Evolutionary conservation across 257 asterid genomes (phyloP).

Genomic region (Scutellaria baicalensis): DNA sequence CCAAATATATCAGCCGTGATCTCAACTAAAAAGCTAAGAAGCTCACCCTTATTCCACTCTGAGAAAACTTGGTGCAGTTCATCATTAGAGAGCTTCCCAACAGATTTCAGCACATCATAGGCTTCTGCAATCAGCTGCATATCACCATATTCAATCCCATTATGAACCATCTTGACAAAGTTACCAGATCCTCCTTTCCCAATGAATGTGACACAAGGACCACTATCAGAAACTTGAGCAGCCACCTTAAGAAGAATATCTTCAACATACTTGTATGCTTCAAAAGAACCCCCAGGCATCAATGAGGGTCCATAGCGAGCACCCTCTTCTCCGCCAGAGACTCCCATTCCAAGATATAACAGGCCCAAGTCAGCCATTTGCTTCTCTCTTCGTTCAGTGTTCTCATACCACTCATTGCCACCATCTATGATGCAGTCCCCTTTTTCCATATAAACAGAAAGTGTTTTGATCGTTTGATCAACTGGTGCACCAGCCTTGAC

Average conservation of each 20-base stretch:
- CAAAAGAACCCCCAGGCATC: conserved; percentile 75
- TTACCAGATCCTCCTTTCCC: conserved; percentile 74
- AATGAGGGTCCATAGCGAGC: conserved; percentile 67
- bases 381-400: conserved; percentile 69
- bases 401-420: conserved; percentile 79
- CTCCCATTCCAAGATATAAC: conserved; percentile 75
- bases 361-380: conserved; percentile 41
- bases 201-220: conserved; percentile 66
- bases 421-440: conserved; percentile 75
- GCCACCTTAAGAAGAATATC: conserved; percentile 64
- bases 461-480: conserved; percentile 59
- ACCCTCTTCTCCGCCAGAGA: conserved; percentile 80
- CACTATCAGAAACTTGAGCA: conserved; percentile 69
- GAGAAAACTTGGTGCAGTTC: conserved; percentile 57
- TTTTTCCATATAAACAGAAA: conserved; percentile 55
- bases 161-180: conserved; percentile 70
- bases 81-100: conserved; percentile 60
- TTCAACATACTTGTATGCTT: conserved; percentile 56
- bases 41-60: conserved; percentile 73
- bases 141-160: conserved; percentile 75
- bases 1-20: conserved; percentile 68
- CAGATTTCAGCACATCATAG: conserved; percentile 56
- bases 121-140: conserved; percentile 81
- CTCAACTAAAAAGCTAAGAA: conserved; percentile 60
- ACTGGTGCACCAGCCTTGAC: conserved; percentile 74